phyloP scores from a whole-genome alignment of 139 green algal species.

The Coelastrella sp. region DNA sequence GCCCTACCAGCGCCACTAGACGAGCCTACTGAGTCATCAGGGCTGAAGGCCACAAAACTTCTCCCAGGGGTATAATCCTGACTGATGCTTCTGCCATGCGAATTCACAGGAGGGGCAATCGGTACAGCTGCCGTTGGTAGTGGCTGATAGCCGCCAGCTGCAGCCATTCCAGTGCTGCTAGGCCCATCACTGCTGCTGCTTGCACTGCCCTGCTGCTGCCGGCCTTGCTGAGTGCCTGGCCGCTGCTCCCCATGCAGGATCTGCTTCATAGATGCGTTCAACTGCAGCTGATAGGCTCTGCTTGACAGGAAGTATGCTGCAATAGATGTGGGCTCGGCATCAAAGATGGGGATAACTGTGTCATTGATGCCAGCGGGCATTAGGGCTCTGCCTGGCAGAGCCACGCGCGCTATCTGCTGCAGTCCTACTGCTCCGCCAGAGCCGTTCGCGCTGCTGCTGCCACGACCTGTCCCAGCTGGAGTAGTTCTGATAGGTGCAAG shows the following conservation, averaged over 20 bases:
- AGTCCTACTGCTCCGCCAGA: neutral
- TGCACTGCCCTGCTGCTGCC: conserved; percentile 3
- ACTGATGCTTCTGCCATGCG: neutral
- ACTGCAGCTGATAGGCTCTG: conserved; percentile 72
- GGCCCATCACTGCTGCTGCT: conserved; percentile 18
- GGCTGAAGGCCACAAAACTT: neutral
- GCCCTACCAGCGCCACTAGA: neutral
- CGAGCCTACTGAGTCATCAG: neutral
- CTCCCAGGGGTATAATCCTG: neutral
- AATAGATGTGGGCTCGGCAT: conserved; percentile 86
- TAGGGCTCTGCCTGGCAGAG: conserved; percentile 68
- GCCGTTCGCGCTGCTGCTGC: neutral
- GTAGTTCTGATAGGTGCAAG: conserved; percentile 3
- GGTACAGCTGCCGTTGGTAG: conserved; percentile 3
- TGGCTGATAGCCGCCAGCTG: neutral
- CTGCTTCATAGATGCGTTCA: conserved; percentile 62
- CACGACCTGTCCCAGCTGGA: neutral
- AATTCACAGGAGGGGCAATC: neutral
- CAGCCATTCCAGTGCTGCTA: conserved; percentile 6
- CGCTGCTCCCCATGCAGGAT: conserved; percentile 43
- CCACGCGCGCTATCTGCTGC: conserved; percentile 49
- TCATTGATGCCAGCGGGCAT: conserved; percentile 70
- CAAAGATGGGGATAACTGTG: conserved; percentile 73
- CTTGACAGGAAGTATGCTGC: conserved; percentile 86
- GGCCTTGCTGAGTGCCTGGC: neutral